Evolutionary conservation across 768 basidiomycete genomes (phyloP), one percentile per base, ranked within the genome.

Genomic region (Mycena indigotica): DNA sequence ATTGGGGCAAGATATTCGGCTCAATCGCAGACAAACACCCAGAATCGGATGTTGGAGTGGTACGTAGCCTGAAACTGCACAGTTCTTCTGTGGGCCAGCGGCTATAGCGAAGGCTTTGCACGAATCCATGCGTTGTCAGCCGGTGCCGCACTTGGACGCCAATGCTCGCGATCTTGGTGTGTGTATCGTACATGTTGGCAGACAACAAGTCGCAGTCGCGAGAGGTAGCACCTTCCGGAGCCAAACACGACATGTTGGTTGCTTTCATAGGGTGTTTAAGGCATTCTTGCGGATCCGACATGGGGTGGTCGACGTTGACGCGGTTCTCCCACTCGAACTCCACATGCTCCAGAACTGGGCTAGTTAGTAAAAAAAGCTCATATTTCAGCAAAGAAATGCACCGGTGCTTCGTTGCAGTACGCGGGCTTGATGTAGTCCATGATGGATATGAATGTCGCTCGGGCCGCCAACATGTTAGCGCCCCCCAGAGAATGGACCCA

Each of bases 291-390:
- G 94, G 88, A 63, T 93, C 87, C 90, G 87, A 83, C 72, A 95
- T 84, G 23, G 84, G 74, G 44, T 88, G 91, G 63, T 87, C 88
- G 53, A 98, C 92, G 68, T 98, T 98, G 55, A 98, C 96, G 66
- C 95, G 84, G 76, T 99, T 99, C 81, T 99, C 96, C 96, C 96
- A 99, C 72, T 99, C 96, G 67, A 99, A 99, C 73, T 98, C 96
- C 96, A 97, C 94, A 96, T 96, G 72, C 85, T 92, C 28, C 96
- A 85, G 85, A 96, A 96, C 90, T 95, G 61, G 6, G 41, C 41
- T 16, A 50, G 46, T 28, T 19, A 44, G 29, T 21, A 52, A 15
- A 49, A 53, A 26, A 35, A 39, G 28, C 28, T 26, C 13, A 38
- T 21, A 56, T 28, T 40, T 51, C 51, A 41, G 53, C 29, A n/a